Conservation (phyloP, 2,329 filamentous ascomycete genomes). For the Venturia aucupariae region DNA sequence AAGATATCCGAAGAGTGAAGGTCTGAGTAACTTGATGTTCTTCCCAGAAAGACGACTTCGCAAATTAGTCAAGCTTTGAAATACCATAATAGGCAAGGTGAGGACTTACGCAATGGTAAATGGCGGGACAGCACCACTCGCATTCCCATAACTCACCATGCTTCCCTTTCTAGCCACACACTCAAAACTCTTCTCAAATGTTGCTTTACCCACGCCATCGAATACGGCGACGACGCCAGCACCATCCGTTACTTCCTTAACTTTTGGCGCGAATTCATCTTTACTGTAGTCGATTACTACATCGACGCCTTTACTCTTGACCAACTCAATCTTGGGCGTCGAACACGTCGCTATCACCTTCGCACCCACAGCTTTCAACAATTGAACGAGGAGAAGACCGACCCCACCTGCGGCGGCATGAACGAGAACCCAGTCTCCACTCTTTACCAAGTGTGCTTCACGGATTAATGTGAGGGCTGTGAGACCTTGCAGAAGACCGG, state of each 20-base stretch:
- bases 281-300: slow-evolving; percentile 60
- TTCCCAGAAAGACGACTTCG: slow-evolving; percentile 55
- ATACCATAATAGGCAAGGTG: not conserved
- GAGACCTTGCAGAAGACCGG: slow-evolving; percentile 67
- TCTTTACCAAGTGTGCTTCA: slow-evolving; percentile 61
- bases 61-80: not conserved
- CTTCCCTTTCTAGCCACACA: slow-evolving; percentile 68
- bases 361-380: slow-evolving; percentile 63
- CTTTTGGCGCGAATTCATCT: slow-evolving; percentile 49
- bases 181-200: slow-evolving; percentile 70
- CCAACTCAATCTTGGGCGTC: slow-evolving; percentile 61
- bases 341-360: slow-evolving; percentile 71
- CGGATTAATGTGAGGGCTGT: slow-evolving; percentile 72
- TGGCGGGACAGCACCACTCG: slow-evolving; percentile 68
- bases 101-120: slow-evolving; percentile 48
- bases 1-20: slow-evolving; percentile 63
- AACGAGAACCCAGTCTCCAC: slow-evolving; percentile 72
- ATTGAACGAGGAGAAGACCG: slow-evolving; percentile 64
- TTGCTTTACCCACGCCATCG: slow-evolving; percentile 77
- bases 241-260: slow-evolving; percentile 63
- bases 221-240: slow-evolving; percentile 70
- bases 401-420: slow-evolving; percentile 82
- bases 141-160: slow-evolving; percentile 73
- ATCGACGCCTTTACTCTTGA: slow-evolving; percentile 60
- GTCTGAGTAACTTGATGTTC: slow-evolving; percentile 69